Base-by-base conservation (phyloP, 176 grass and related monocot genomes). In the Cymbopogon citratus region DNA sequence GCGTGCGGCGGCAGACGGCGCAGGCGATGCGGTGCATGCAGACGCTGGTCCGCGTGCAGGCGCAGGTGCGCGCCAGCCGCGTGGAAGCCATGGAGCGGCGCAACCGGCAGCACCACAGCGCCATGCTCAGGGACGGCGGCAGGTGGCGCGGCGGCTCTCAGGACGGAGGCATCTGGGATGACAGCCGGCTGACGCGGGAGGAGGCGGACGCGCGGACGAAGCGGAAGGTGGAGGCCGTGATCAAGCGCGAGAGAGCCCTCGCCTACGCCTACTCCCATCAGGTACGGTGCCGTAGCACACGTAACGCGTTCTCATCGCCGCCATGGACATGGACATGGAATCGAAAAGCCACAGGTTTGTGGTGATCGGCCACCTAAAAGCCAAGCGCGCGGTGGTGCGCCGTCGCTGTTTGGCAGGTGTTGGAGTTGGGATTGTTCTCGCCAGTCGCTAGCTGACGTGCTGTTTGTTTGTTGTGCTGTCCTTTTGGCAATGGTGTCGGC, bases 221-320 rank as follows among this genome's bases (percentile, higher is more conserved):
- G 77, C 92, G 77, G 9, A 99, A 93, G 77, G 92, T 91, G 73
- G 93, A 95, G 72, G 96, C 96, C 23, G 89, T 92, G 6, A 90
- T 91, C 41, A 99, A 99, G 79, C 92, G 96, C 56, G 96, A 99
- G 83, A 82, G 91, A 36, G 96, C 93, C 16, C 75, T 91, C 56
- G 93, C 96, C 2, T 99, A 99, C 87, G 93, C 96, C 28, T 95
- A 95, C 84, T 95, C 96, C 12, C 93, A 95, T 63, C 96, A 99
- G 89, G 96, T 99, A 88, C 15, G 1, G 5, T 49, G 26, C 11
- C 23, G 23, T 10, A 59, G 0, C n/a, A 41, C 44, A 33, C 62
- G 26, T 6, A 26, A 12, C 64, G 5, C 19, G 0, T 10, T 46
- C 16, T 31, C 71, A 33, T 12, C 62, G 19, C 35, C 7, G 35